Base-by-base conservation (phyloP, 2,329 filamentous ascomycete genomes). In the Claviceps quebecensis region DNA sequence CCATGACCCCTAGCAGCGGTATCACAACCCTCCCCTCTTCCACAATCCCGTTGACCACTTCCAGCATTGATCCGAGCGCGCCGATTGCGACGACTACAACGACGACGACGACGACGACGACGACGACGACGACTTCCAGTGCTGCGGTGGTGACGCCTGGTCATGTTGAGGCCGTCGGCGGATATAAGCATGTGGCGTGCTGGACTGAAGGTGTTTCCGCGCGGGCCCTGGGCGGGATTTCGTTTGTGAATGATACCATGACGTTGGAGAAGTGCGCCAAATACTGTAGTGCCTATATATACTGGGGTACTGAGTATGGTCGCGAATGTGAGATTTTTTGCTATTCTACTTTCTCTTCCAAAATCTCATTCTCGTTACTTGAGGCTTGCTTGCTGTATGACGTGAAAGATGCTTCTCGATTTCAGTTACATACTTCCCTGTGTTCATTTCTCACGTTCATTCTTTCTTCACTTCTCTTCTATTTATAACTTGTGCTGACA, bases 251-350 rank as follows among this genome's bases (percentile, higher is more conserved):
- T 55, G 70, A 76, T 40, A 63, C 63, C 22, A 76, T 76, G 73
- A 76, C 73, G 2, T 61, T 75, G 9, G 72, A 75, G 52, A 65
- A 61, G 43, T 77, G 74, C 59, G 66, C 68, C 63, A 54, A 55
- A 2, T 72, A 69, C 60, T 77, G 73, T 63, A 67, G 65, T 2
- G 65, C 63, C 1, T 76, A 69, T 58, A 62, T 65, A 45, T 75
- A 72, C 56, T 77, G 69, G 64, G 75, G 70, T 2, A 71, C 73
- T 5, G 74, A 78, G 56, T 77, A 73, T 54, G 72, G 73, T 9
- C 65, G 71, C 29, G 74, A 77, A 60, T 76, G 73, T 69, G 53
- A 65, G 65, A 61, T 38, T 13, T 9, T 9, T 5, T 39, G 45
- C 9, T 34, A 13, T 39, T 11, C 36, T 3, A 13, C 16, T 39